Base-by-base conservation (phyloP, 2,329 filamentous ascomycete species). In the Cladosporium austrohemisphaericum region DNA sequence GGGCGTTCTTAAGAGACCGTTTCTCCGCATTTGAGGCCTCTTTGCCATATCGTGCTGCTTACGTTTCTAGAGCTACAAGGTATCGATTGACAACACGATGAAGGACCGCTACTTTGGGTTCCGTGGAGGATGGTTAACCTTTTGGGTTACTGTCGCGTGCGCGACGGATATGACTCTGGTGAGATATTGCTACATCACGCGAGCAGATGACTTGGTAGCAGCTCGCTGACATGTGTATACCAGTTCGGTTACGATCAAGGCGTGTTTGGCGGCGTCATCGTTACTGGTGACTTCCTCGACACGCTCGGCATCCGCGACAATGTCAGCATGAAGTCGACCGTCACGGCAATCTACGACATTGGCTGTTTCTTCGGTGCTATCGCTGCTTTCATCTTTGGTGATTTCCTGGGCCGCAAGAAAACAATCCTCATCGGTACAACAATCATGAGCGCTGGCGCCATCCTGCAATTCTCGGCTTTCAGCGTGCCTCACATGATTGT, bases 321-420 rank as follows among this genome's bases (percentile, higher is more conserved):
- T 25, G 61, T 76, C 0, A 50, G 18, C 40, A 23, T 43, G 32
- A 38, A 26, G 18, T 36, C 48, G 16, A 55, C 51, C 32, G 75
- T 80, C 9, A 78, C 76, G 1, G 77, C 78, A 2, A 75, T 80
- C 47, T 81, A 81, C 60, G 76, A 81, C 11, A 69, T 83, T 25
- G 79, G 79, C 7, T 82, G 79, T 59, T 81, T 83, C 61, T 65
- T 81, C 35, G 80, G 80, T 13, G 78, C 72, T 2, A 65, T 78
- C 23, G 56, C 71, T 2, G 70, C 73, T n/a, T 75, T 80, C 46
- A 59, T 67, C 11, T 59, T 74, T 20, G 76, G 76, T 16, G 76
- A 79, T 33, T 60, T 55, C 2, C 62, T 77, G 1, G 76, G 76
- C 3, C 64, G 76, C 20, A 74, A 74, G 52, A 73, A 71, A 48